Evolutionary conservation across 2,329 filamentous ascomycete species (phyloP).

Genomic region (Venturia aucupariae): DNA sequence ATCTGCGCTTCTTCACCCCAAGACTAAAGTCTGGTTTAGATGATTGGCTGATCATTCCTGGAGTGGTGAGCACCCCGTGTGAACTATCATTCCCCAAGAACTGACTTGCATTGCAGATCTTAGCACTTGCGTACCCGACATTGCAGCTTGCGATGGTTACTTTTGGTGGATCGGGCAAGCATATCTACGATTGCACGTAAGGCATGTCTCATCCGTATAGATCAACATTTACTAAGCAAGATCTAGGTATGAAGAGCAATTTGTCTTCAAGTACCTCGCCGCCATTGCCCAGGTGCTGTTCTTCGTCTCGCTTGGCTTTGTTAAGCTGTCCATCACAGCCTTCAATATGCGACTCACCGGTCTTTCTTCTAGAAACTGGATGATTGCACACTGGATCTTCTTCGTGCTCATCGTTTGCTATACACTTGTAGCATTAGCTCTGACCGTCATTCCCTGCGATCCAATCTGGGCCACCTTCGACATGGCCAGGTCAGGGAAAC

Average conservation of each 20-base stretch:
- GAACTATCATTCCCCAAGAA: neutral
- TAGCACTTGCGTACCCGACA: slow-evolving; percentile 23
- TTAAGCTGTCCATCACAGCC: slow-evolving; percentile 30
- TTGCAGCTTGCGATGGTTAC: slow-evolving; percentile 22
- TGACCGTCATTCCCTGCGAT: slow-evolving; percentile 24
- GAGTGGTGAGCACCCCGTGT: slow-evolving; percentile 19
- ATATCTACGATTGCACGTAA: slow-evolving; percentile 28
- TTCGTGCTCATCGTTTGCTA: slow-evolving; percentile 23
- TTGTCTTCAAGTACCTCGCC: slow-evolving; percentile 21
- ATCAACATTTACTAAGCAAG: neutral
- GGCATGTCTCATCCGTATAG: neutral
- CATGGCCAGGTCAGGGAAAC: slow-evolving; percentile 20
- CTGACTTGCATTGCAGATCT: slow-evolving; percentile 12
- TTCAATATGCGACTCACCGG: slow-evolving; percentile 30
- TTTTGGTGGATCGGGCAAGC: slow-evolving; percentile 22
- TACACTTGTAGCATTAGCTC: slow-evolving; percentile 25
- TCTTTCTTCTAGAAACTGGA: slow-evolving; percentile 24
- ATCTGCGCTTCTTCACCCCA: slow-evolving; percentile 20
- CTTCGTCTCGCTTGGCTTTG: slow-evolving; percentile 25
- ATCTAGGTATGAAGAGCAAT: slow-evolving; percentile 19
- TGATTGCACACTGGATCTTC: slow-evolving; percentile 25
- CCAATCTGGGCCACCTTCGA: slow-evolving; percentile 23
- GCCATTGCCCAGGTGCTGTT: slow-evolving; percentile 21
- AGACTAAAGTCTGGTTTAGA: slow-evolving; percentile 26
- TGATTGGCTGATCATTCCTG: slow-evolving; percentile 27